Conservation (phyloP, 225 moss, liverwort and hornwort species). For the Pseudisothecium myosuroides region DNA sequence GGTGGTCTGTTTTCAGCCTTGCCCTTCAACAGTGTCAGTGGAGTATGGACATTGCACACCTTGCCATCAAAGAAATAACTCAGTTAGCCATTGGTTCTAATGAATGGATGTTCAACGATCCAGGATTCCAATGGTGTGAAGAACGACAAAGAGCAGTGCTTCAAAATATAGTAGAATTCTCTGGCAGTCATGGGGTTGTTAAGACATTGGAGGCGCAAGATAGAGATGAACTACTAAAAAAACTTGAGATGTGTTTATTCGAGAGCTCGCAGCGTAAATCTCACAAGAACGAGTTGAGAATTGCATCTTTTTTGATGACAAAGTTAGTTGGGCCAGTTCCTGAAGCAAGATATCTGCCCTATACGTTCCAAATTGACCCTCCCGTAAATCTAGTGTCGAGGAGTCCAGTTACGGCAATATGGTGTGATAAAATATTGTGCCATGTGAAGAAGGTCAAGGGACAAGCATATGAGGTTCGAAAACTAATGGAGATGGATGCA, state of each 20-base stretch:
- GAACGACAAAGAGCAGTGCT: background rate
- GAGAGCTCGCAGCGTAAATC: fast-evolving
- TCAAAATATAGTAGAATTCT: fast-evolving
- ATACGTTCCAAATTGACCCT: background rate
- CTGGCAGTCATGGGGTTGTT: too few relatives aligned
- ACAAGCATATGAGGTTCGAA: fast-evolving
- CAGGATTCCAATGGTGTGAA: background rate
- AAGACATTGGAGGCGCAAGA: background rate
- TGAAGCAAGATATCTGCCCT: fast-evolving
- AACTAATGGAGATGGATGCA: background rate
- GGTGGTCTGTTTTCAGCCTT: background rate
- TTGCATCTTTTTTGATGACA: background rate
- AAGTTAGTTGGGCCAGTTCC: background rate
- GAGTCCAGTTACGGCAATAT: background rate
- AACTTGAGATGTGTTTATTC: background rate
- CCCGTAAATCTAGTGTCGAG: background rate
- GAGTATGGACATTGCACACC: background rate
- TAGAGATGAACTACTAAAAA: fast-evolving
- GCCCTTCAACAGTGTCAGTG: background rate
- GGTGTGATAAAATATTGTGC: background rate
- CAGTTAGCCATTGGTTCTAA: fast-evolving
- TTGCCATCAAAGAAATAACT: background rate
- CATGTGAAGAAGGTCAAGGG: background rate
- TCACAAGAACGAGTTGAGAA: background rate
- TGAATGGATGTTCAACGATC: too few relatives aligned